phyloP scores from a whole-genome alignment of 805 yeast species.

The Nakazawaea peltata region DNA sequence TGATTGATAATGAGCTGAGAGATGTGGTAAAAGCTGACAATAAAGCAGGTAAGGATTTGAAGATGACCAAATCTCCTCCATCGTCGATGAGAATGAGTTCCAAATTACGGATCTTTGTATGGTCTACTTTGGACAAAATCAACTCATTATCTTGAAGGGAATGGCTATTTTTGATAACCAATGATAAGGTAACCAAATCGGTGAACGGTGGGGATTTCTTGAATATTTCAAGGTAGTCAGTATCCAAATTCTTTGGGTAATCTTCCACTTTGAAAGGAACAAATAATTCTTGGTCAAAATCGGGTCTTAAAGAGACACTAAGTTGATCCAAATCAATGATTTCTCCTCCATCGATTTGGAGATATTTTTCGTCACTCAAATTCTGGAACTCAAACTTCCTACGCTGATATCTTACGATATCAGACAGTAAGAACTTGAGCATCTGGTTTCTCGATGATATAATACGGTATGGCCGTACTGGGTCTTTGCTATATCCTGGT shows the following conservation, averaged over 20 bases:
- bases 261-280: conserved; percentile 1
- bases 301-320: neutral
- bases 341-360: neutral
- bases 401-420: no score
- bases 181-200: conserved; percentile 1
- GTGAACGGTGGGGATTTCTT: no score
- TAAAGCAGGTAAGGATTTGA: conserved; percentile 1
- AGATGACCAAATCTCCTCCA: conserved; percentile 5
- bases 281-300: conserved; percentile 3
- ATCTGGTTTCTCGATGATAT: no score
- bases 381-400: conserved; percentile 3
- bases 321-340: neutral
- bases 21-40: conserved; percentile 1
- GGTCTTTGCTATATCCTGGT: conserved; percentile 4
- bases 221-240: neutral
- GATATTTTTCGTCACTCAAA: neutral
- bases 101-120: neutral
- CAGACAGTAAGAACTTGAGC: no score
- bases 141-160: neutral
- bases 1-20: neutral
- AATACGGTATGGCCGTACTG: no score
- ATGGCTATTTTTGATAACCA: conserved; percentile 5
- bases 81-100: conserved; percentile 8
- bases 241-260: conserved; percentile 1
- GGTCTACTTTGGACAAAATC: conserved; percentile 1